A percentile compares a stretch with the other conserved stretches of the same genome.
These are phyloP conservation scores for Apophysomyces sp. DNA, from an alignment of 371 early-diverging fungal species.

Conservation along the genomic window DNA sequence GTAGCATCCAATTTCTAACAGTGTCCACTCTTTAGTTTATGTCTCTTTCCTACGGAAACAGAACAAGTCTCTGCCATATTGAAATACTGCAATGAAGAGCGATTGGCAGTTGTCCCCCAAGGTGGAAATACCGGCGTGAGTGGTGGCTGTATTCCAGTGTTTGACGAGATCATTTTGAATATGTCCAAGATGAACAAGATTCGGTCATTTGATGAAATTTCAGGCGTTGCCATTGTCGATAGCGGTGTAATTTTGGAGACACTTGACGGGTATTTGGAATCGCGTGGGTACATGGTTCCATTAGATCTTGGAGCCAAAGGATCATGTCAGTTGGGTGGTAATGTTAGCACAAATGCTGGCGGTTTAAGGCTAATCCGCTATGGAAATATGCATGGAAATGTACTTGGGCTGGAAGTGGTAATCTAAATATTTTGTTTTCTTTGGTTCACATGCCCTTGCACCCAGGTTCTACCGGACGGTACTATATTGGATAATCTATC, in stretches of 20 bases:
- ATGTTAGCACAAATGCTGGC: slow-evolving; percentile 93
- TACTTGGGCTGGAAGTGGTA: slow-evolving; percentile 80
- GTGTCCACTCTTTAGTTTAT: slow-evolving; percentile 13
- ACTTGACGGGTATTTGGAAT: slow-evolving; percentile 74
- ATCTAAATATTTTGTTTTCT: background rate
- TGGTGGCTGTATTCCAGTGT: slow-evolving; percentile 85
- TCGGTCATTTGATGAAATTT: slow-evolving; percentile 71
- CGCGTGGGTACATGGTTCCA: slow-evolving; percentile 85
- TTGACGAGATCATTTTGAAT: slow-evolving; percentile 87
- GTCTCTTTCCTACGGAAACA: slow-evolving; percentile 75
- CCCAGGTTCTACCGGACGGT: slow-evolving; percentile 85
- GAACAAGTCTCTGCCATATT: slow-evolving; percentile 77
- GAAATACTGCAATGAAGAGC: slow-evolving; percentile 75
- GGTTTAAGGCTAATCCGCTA: slow-evolving; percentile 84
- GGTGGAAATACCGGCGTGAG: slow-evolving; percentile 93
- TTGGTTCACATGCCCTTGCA: background rate
- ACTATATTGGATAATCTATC: slow-evolving; percentile 82
- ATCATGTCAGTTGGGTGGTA: slow-evolving; percentile 87
- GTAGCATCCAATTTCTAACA: background rate
- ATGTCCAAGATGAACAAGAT: slow-evolving; percentile 75
- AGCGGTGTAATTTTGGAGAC: slow-evolving; percentile 88
- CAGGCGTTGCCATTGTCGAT: slow-evolving; percentile 77
- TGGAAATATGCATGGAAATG: slow-evolving; percentile 88
- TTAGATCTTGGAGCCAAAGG: slow-evolving; percentile 92
- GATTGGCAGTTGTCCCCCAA: slow-evolving; percentile 89